Evolutionary conservation across 441 rosid genomes (phyloP).

Genomic region (Theobroma grandiflorum): DNA sequence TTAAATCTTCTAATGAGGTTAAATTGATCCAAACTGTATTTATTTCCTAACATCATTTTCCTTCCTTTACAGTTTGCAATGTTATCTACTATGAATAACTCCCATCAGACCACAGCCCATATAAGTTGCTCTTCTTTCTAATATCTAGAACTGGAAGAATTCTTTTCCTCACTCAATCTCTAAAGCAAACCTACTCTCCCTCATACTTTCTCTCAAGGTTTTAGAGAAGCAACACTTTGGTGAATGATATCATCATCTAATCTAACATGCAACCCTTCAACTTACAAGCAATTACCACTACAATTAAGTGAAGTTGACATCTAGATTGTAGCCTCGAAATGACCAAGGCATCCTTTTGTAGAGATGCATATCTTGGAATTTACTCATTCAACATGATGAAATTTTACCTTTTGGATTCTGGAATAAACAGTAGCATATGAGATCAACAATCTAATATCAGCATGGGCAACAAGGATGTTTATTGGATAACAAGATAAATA

Average conservation of each 20-base stretch:
- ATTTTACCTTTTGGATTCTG: background rate
- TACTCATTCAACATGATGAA: constrained; percentile 13
- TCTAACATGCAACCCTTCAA: background rate
- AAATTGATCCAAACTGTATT: background rate
- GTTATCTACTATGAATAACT: constrained; percentile 15
- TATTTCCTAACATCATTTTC: background rate
- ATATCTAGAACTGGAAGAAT: background rate
- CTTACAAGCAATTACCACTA: background rate
- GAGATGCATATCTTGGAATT: constrained; percentile 1
- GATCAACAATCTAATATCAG: constrained; percentile 16
- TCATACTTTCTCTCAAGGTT: constrained; percentile 14
- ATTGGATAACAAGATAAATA: background rate
- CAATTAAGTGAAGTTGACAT: constrained; percentile 19
- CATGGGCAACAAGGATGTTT: background rate
- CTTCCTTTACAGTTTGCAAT: background rate
- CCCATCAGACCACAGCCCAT: background rate
- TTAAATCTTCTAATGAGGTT: background rate
- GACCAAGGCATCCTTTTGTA: background rate
- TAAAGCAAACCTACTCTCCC: constrained; percentile 9
- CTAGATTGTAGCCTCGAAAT: constrained; percentile 1
- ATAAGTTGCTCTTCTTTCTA: constrained; percentile 10
- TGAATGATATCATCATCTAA: constrained; percentile 13
- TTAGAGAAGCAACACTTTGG: constrained; percentile 6
- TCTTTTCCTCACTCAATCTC: constrained; percentile 15
- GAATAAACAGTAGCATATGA: background rate